Evolutionary conservation across 495 filamentous ascomycete genomes (phyloP).

Genomic region (Cudoniella acicularis): DNA sequence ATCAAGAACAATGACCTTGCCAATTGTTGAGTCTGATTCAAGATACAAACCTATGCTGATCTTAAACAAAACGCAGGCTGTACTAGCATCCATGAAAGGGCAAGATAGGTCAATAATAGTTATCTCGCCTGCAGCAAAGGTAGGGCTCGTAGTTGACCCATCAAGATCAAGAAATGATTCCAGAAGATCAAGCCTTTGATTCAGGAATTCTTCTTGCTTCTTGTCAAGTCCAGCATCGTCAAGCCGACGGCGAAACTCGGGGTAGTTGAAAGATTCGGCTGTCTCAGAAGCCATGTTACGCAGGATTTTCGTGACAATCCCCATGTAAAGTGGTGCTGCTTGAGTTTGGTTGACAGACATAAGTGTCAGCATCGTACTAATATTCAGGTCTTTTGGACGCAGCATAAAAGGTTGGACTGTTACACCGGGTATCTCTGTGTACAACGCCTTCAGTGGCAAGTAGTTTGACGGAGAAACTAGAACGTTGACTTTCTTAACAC

Average conservation of each 20-base stretch:
- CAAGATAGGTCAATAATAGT: constrained; percentile 66
- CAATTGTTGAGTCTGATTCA: constrained; percentile 39
- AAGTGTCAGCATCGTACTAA: constrained; percentile 60
- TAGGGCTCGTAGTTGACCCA: background rate
- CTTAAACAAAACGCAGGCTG: constrained; percentile 66
- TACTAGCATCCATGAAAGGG: constrained; percentile 60
- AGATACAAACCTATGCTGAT: constrained; percentile 61
- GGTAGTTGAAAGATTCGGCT: constrained; percentile 46
- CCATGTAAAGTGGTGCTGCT: constrained; percentile 59
- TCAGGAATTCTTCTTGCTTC: constrained; percentile 45
- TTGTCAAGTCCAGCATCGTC: constrained; percentile 34
- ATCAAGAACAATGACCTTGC: constrained; percentile 42
- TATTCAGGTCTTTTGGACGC: constrained; percentile 41
- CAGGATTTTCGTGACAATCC: constrained; percentile 54
- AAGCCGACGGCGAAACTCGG: constrained; percentile 40
- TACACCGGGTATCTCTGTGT: constrained; percentile 51
- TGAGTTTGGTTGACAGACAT: constrained; percentile 57
- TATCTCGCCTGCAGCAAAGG: background rate
- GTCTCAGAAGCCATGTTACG: constrained; percentile 50
- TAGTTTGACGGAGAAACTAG: background rate
- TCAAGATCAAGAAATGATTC: no score
- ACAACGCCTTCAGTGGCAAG: constrained; percentile 32
- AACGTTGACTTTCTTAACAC: background rate
- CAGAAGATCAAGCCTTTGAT: constrained; percentile 52
- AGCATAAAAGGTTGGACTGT: constrained; percentile 24